Percentiles rank a stretch among this genome's conserved stretches.
phyloP scores from a whole-genome alignment of 1,284 basidiomycete genomes.

The Ganoderma boninense region DNA sequence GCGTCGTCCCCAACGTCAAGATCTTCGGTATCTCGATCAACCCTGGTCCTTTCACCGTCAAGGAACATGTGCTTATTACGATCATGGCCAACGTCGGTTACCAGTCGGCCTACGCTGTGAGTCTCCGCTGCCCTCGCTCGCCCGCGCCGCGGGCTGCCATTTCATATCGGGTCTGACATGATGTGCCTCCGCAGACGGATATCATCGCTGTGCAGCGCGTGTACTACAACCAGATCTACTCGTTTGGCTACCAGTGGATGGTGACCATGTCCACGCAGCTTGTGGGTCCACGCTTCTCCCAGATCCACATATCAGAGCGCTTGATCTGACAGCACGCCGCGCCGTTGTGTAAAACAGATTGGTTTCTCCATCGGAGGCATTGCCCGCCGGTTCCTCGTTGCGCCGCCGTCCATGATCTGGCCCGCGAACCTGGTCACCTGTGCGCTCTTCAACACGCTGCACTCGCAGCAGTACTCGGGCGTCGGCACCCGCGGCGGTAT shows the following conservation, averaged over 20 bases:
- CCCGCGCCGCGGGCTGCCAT: background rate
- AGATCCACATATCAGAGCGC: slow-evolving; percentile 3
- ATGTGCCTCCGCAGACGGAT: slow-evolving; percentile 60
- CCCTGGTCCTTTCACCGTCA: slow-evolving; percentile 64
- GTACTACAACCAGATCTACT: slow-evolving; percentile 71
- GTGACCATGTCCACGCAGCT: slow-evolving; percentile 82
- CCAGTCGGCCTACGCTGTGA: slow-evolving; percentile 49
- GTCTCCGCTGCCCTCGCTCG: slow-evolving; percentile 11
- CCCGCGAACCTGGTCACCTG: slow-evolving; percentile 72
- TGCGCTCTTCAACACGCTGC: slow-evolving; percentile 84
- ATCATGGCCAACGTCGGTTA: slow-evolving; percentile 67
- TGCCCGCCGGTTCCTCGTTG: slow-evolving; percentile 65
- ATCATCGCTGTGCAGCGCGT: slow-evolving; percentile 81
- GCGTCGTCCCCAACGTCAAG: slow-evolving; percentile 57
- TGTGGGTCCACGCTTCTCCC: slow-evolving; percentile 45
- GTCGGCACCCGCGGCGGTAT: slow-evolving; percentile 71
- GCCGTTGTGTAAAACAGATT: slow-evolving; percentile 81
- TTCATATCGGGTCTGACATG: slow-evolving; percentile 9
- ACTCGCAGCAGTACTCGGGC: slow-evolving; percentile 69
- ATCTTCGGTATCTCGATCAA: slow-evolving; percentile 71
- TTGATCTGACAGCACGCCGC: slow-evolving; percentile 48
- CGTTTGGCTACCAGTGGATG: slow-evolving; percentile 78
- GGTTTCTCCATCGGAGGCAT: slow-evolving; percentile 82
- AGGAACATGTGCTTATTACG: slow-evolving; percentile 65
- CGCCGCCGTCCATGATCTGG: slow-evolving; percentile 83